A percentile compares a stretch with the other conserved stretches of the same genome.
phyloP scores from a whole-genome alignment of 2,329 filamentous ascomycete genomes.

The Trichoderma atrobrunneum region DNA sequence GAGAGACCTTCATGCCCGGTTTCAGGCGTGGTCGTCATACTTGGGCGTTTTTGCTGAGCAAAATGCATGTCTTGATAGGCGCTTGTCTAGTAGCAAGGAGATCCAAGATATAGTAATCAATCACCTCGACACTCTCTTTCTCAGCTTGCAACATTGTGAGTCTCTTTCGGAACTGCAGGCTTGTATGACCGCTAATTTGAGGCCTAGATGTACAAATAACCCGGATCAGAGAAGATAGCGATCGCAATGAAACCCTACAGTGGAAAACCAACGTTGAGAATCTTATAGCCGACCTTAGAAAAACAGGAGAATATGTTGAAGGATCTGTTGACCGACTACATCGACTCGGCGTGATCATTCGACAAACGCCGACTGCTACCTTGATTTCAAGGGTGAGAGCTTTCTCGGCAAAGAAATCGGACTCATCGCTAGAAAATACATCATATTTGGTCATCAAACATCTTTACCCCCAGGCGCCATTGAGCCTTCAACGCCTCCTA shows the following conservation, averaged over 20 bases:
- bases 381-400: background rate
- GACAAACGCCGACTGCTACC: no score
- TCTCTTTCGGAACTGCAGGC: background rate
- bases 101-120: background rate
- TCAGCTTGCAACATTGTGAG: background rate
- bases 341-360: no score
- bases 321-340: no score
- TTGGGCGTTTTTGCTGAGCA: background rate
- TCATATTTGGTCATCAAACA: background rate
- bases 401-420: background rate
- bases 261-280: no score
- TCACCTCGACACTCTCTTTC: accelerated
- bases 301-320: no score
- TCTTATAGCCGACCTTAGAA: background rate
- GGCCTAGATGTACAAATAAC: no score
- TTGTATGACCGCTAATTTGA: no score
- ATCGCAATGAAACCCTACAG: no score
- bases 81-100: background rate
- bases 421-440: background rate
- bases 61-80: background rate
- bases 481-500: background rate
- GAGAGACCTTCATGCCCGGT: background rate
- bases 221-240: no score
- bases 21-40: background rate
- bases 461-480: background rate